Evolutionary conservation across 2,329 filamentous ascomycete genomes (phyloP).

Genomic region (Leptosphaerulina australis): DNA sequence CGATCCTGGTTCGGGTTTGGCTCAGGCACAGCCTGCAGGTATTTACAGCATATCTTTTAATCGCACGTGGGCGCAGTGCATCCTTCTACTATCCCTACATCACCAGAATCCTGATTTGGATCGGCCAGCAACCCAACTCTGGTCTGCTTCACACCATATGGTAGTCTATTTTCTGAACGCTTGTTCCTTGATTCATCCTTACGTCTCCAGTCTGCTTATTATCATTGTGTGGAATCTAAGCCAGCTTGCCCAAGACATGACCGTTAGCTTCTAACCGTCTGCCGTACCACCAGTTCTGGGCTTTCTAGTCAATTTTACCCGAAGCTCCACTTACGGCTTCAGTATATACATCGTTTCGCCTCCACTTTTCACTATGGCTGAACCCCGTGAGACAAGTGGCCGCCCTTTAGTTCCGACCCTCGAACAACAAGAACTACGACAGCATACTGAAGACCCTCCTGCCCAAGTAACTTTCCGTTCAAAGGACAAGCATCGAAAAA

Average conservation of each 20-base stretch:
- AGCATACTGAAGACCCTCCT: slow-evolving; percentile 32
- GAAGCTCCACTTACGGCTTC: slow-evolving; percentile 40
- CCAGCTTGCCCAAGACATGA: slow-evolving; percentile 39
- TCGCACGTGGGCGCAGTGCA: slow-evolving; percentile 40
- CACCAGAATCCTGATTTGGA: slow-evolving; percentile 44
- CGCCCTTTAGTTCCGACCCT: slow-evolving; percentile 37
- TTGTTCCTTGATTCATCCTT: slow-evolving; percentile 40
- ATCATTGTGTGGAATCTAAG: slow-evolving; percentile 34
- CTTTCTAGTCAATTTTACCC: slow-evolving; percentile 34
- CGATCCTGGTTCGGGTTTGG: slow-evolving; percentile 34
- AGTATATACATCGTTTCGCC: slow-evolving; percentile 42
- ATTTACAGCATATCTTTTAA: slow-evolving; percentile 46
- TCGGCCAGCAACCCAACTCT: slow-evolving; percentile 37
- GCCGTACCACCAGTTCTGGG: slow-evolving; percentile 43
- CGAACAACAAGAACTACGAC: slow-evolving; percentile 23
- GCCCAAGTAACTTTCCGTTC: slow-evolving; percentile 20
- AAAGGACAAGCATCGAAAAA: slow-evolving; percentile 28
- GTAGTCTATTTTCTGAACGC: slow-evolving; percentile 33
- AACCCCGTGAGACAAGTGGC: slow-evolving; percentile 41
- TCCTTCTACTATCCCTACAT: slow-evolving; percentile 33
- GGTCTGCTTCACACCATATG: slow-evolving; percentile 33
- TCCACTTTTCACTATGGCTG: slow-evolving; percentile 42
- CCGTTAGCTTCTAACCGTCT: slow-evolving; percentile 40
- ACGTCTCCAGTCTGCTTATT: slow-evolving; percentile 39
- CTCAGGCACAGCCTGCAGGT: slow-evolving; percentile 48